phyloP scores from a whole-genome alignment of 129 eudicot genomes.

The Escallonia rubra region DNA sequence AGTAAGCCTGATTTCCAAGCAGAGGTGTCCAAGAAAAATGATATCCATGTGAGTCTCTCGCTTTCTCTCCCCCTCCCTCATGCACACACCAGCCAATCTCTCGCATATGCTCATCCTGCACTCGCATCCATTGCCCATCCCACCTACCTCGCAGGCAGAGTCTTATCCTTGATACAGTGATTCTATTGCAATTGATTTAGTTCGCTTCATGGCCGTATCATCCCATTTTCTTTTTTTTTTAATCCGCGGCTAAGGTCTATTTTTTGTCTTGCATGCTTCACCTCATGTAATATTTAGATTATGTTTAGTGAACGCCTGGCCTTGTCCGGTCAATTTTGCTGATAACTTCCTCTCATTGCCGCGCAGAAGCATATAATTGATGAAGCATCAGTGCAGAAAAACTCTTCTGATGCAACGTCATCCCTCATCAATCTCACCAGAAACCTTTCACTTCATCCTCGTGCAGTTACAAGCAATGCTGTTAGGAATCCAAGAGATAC shows the following conservation, averaged over 20 bases:
- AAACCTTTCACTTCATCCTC: conserved; percentile 44
- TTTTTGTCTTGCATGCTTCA: no score
- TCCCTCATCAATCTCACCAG: conserved; percentile 46
- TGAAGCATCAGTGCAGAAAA: conserved; percentile 19
- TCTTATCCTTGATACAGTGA: no score
- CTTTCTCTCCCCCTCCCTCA: neutral
- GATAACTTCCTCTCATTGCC: no score
- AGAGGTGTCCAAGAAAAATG: conserved; percentile 17
- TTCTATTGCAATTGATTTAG: neutral
- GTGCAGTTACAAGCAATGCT: neutral
- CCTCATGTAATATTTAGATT: no score
- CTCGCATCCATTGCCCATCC: neutral
- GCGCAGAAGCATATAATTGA: conserved; percentile 31
- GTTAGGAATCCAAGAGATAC: neutral
- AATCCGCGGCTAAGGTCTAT: no score
- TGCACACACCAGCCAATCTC: neutral
- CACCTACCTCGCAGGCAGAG: neutral
- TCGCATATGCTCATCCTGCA: no score
- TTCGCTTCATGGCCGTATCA: neutral
- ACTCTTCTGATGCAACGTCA: conserved; percentile 28
- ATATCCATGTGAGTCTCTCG: conserved; percentile 18
- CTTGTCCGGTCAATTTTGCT: no score
- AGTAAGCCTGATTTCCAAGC: conserved; percentile 37
- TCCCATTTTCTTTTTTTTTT: no score
- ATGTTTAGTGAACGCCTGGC: no score